A percentile compares a stretch with the other conserved stretches of the same genome.
phyloP scores from a whole-genome alignment of 1,139 yeast species.

The Yamadazyma atlantica region DNA sequence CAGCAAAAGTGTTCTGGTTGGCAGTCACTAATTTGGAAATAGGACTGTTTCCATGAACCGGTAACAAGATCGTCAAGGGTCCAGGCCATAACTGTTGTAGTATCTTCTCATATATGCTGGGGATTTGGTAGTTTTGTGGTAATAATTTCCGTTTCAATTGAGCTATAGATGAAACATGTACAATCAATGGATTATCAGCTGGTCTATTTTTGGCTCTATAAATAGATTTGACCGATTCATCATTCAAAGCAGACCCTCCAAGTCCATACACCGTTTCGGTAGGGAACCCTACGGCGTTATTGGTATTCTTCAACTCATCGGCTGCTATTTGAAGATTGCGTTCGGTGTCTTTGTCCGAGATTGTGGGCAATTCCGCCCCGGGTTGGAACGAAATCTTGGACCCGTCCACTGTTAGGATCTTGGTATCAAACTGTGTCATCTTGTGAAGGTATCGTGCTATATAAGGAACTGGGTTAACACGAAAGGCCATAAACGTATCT shows the following conservation, averaged over 20 bases:
- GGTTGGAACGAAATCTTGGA: conserved; percentile 23
- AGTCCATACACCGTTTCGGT: conserved; percentile 97
- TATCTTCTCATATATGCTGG: conserved; percentile 61
- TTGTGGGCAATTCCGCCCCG: conserved; percentile 30
- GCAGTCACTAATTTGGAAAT: conserved; percentile 81
- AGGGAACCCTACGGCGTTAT: conserved; percentile 83
- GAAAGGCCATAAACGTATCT: too few relatives aligned
- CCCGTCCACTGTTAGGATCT: conserved; percentile 34
- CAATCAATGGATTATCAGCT: conserved; percentile 89
- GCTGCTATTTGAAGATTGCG: conserved; percentile 59
- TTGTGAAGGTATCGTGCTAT: neutral
- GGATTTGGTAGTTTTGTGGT: conserved; percentile 52
- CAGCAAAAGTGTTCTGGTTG: conserved; percentile 86
- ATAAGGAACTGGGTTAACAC: neutral
- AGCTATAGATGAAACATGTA: conserved; percentile 77
- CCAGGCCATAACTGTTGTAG: conserved; percentile 90
- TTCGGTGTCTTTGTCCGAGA: conserved; percentile 53
- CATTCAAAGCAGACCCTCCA: conserved; percentile 82
- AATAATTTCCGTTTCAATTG: conserved; percentile 64
- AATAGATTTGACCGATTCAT: conserved; percentile 71
- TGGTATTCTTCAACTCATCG: conserved; percentile 45
- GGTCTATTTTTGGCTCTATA: conserved; percentile 91
- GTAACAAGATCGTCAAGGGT: conserved; percentile 83
- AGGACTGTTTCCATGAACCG: conserved; percentile 51
- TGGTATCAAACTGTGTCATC: conserved; percentile 17